Evolutionary conservation across 2,329 filamentous ascomycete species (phyloP).

Genomic region (Dendryphion nanum): DNA sequence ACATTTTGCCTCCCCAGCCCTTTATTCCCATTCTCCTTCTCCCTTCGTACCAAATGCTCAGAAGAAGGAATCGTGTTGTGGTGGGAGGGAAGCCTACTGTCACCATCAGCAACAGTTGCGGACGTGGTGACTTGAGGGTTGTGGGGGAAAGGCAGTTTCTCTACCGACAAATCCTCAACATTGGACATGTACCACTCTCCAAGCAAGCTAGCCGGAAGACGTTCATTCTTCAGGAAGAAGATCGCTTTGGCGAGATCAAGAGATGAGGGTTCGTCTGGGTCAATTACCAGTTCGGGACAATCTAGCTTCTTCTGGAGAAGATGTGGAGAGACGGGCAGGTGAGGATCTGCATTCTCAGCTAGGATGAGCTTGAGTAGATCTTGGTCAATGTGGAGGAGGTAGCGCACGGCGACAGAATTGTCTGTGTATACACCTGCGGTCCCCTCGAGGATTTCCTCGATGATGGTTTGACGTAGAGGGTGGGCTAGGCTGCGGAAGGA

Average conservation of each 20-base stretch:
- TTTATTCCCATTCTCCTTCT: too few species aligned
- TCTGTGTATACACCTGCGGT: slow-evolving; percentile 3
- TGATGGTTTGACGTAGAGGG: slow-evolving; percentile 18
- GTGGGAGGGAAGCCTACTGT: too few species aligned
- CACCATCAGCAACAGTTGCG: too few species aligned
- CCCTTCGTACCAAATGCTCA: too few species aligned
- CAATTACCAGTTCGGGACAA: slow-evolving; percentile 9
- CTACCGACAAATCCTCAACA: too few species aligned
- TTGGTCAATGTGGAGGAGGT: slow-evolving; percentile 11
- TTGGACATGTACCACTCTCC: slow-evolving; percentile 10
- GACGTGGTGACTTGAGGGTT: too few species aligned
- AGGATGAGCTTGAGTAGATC: slow-evolving; percentile 7
- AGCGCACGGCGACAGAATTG: slow-evolving; percentile 7
- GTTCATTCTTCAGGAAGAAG: slow-evolving; percentile 14
- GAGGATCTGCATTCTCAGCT: slow-evolving; percentile 9
- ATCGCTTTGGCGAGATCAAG: slow-evolving; percentile 12
- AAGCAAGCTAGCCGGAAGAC: slow-evolving; percentile 15
- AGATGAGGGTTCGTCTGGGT: slow-evolving; percentile 16
- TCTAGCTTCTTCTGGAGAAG: slow-evolving; percentile 7
- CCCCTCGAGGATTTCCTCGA: slow-evolving; percentile 14
- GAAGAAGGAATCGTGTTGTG: too few species aligned
- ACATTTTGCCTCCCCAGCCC: too few species aligned
- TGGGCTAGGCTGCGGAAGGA: neutral
- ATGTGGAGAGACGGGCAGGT: neutral
- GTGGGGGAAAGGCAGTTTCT: too few species aligned